A percentile compares a stretch with the other conserved stretches of the same genome.
Conservation (phyloP, 2,329 filamentous ascomycete species). For the Fusarium bulbicola region DNA sequence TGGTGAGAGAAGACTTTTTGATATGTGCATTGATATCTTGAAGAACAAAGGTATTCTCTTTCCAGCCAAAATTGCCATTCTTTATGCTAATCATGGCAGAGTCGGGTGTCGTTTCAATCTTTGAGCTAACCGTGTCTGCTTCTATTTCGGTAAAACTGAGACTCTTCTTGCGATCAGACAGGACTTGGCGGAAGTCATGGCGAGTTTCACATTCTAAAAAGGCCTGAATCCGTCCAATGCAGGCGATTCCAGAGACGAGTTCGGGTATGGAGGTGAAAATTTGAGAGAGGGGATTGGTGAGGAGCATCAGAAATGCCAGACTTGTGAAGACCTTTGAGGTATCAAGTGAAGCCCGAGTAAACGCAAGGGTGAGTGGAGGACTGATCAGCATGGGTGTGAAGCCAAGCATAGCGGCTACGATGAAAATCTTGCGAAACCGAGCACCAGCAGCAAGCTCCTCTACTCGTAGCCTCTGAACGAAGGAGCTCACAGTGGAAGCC, state of each 20-base stretch:
- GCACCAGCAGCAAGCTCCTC: constrained; percentile 43
- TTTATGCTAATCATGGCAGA: neutral
- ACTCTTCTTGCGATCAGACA: neutral
- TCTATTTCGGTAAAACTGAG: neutral
- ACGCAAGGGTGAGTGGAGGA: constrained; percentile 46
- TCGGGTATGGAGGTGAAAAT: neutral
- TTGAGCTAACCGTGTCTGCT: neutral
- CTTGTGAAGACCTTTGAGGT: constrained; percentile 46
- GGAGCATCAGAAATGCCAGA: neutral
- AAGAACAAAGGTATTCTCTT: constrained; percentile 28
- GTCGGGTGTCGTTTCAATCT: too few species aligned
- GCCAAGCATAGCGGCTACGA: constrained; percentile 40
- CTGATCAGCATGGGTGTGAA: constrained; percentile 49
- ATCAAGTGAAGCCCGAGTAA: constrained; percentile 38
- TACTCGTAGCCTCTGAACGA: constrained; percentile 42
- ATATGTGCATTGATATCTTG: constrained; percentile 23
- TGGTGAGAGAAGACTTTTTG: constrained; percentile 36
- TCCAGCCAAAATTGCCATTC: constrained; percentile 39
- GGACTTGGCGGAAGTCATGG: neutral
- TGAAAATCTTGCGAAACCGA: constrained; percentile 38
- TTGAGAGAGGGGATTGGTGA: constrained; percentile 2
- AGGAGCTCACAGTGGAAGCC: constrained; percentile 39
- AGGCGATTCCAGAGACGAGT: constrained; percentile 2
- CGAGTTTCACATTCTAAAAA: neutral
- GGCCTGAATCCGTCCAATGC: neutral